Conservation (phyloP, 2,329 filamentous ascomycete genomes). For the Penicillium expansum region DNA sequence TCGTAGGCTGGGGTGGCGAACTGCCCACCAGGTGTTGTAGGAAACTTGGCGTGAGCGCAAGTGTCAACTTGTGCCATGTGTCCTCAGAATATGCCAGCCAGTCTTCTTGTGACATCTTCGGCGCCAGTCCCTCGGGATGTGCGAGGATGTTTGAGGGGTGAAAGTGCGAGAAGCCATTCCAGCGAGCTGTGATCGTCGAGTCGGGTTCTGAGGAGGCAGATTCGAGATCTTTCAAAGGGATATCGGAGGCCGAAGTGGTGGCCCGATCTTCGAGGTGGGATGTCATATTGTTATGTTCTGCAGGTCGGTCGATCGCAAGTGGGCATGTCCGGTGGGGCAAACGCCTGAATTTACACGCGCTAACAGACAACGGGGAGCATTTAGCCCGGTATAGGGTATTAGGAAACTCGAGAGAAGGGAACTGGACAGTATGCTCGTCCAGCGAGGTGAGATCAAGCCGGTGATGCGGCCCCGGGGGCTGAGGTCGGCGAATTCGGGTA, state of each 20-base stretch:
- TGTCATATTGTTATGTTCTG: slow-evolving; percentile 14
- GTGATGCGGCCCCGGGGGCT: neutral
- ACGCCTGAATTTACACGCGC: neutral
- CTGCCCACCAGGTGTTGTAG: slow-evolving; percentile 35
- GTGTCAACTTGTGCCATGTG: slow-evolving; percentile 24
- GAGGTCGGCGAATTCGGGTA: slow-evolving; percentile 1
- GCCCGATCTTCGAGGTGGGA: slow-evolving; percentile 13
- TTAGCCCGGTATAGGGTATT: neutral
- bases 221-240: slow-evolving; percentile 33
- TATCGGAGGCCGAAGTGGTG: slow-evolving; percentile 26
- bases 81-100: slow-evolving; percentile 27
- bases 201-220: slow-evolving; percentile 12
- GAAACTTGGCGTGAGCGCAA: slow-evolving; percentile 39
- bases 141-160: slow-evolving; percentile 26
- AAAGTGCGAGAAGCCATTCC: slow-evolving; percentile 26
- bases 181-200: slow-evolving; percentile 14
- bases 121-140: slow-evolving; percentile 16
- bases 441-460: slow-evolving; percentile 5
- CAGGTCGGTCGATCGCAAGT: neutral
- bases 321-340: slow-evolving; percentile 4
- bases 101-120: slow-evolving; percentile 23
- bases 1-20: slow-evolving; percentile 26
- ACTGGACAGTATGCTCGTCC: slow-evolving; percentile 3
- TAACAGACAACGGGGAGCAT: neutral
- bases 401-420: neutral